These are phyloP conservation scores for Penicillium sp. DNA, from an alignment of 2,329 filamentous ascomycete species.

Conservation along the genomic window DNA sequence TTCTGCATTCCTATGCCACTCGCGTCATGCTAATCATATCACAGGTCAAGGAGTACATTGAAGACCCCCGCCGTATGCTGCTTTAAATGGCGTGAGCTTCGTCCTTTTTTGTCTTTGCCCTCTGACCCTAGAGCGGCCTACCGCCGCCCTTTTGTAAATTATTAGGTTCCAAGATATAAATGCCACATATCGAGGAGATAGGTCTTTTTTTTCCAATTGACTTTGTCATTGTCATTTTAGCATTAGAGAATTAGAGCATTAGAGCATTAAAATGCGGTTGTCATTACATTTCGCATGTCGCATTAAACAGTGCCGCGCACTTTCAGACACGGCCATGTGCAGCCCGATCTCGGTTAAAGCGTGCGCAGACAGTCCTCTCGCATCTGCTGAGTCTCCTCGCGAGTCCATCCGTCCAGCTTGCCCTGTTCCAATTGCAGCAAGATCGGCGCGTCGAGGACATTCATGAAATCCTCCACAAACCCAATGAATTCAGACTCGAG, in stretches of 20 bases:
- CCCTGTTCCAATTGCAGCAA: slow-evolving; percentile 56
- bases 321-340: not conserved
- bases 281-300: not conserved
- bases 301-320: not conserved
- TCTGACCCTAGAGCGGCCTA: slow-evolving; percentile 18
- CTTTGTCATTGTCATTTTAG: slow-evolving; percentile 1
- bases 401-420: slow-evolving; percentile 41
- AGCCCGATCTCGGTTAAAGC: not conserved
- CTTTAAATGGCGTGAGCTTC: slow-evolving; percentile 45
- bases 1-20: not conserved
- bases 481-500: slow-evolving; percentile 31
- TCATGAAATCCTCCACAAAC: slow-evolving; percentile 48
- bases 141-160: slow-evolving; percentile 31
- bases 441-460: slow-evolving; percentile 48
- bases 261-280: not conserved
- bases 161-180: slow-evolving; percentile 25
- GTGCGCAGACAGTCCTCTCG: not conserved
- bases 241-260: not conserved
- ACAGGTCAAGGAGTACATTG: slow-evolving; percentile 88
- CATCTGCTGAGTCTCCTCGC: slow-evolving; percentile 35
- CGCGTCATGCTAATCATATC: slow-evolving; percentile 14
- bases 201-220: slow-evolving; percentile 4
- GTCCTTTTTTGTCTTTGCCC: slow-evolving; percentile 11
- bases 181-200: slow-evolving; percentile 12
- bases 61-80: slow-evolving; percentile 92